Evolutionary conservation across 441 rosid species (phyloP), one percentile per base, ranked within the genome.

Genomic region (Populus hybrid): DNA sequence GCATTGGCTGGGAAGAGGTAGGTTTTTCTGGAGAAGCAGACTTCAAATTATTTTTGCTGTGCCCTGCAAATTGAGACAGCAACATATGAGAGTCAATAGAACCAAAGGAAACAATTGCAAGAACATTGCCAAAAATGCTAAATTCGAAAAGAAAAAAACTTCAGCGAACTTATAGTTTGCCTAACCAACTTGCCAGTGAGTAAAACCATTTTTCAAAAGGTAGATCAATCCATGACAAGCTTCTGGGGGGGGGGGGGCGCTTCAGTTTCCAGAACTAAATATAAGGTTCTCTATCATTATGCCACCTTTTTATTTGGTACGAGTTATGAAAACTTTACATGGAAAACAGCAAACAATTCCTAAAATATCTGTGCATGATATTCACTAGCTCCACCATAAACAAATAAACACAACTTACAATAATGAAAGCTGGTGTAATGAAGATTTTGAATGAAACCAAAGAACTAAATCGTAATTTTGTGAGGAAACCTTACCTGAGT

Each of bases 401-500:
- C 53, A 70, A 38, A 70, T 23, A 20, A 40, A 73, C n/a, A 28
- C n/a, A 6, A 28, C 3, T 66, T 26, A 28, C 69, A 72, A 64
- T 38, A 28, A 35, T 40, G n/a, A 23, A 67, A 78, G 40, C 12
- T 33, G 29, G 12, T 29, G 45, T 56, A 40, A 20, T 50, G 74
- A 74, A 72, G 64, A 36, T 23, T 64, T 70, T 31, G 16, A 83
- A 71, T 66, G 67, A 23, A 75, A 76, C 28, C 66, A 74, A 71
- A 61, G 66, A 76, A 42, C 28, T 26, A 28, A 63, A 20, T 64
- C 24, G 73, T 7, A 72, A 63, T 18, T 40, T 45, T 31, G 75
- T 16, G 65, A 69, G 71, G 23, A 74, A 67, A 64, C 14, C 78
- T 82, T 78, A 91, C 99, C 99, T 83, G 90, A 76, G 64, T 85